Evolutionary conservation across 2,329 filamentous ascomycete species (phyloP).

Genomic region (Falciphora oryzae): DNA sequence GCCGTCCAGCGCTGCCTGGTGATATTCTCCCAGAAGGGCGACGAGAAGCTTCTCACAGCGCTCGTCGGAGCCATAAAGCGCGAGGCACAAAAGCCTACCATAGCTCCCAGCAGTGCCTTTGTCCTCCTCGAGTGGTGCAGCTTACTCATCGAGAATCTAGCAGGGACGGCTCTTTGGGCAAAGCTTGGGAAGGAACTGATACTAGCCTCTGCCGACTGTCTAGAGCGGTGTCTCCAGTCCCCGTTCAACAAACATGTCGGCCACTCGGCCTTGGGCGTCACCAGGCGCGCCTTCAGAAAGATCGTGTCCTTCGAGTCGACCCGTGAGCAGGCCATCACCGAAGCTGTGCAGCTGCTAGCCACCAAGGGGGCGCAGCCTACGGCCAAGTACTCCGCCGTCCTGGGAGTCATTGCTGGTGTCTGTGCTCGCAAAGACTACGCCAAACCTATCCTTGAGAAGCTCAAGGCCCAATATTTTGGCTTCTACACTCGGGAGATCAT

Average conservation of each 20-base stretch:
- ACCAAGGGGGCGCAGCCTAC: constrained; percentile 59
- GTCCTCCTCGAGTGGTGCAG: constrained; percentile 89
- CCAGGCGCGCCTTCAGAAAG: constrained; percentile 72
- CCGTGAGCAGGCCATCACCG: constrained; percentile 54
- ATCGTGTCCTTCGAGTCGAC: constrained; percentile 56
- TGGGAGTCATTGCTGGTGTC: constrained; percentile 85
- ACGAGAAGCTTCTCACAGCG: constrained; percentile 53
- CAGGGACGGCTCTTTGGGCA: constrained; percentile 56
- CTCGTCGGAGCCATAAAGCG: constrained; percentile 62
- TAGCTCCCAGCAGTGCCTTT: constrained; percentile 77
- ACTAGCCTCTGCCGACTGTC: constrained; percentile 60
- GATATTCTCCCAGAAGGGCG: constrained; percentile 50
- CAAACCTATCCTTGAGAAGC: constrained; percentile 54
- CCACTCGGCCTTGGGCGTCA: constrained; percentile 69
- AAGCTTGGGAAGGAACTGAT: constrained; percentile 61
- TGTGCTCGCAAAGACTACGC: constrained; percentile 64
- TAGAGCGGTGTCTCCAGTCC: constrained; percentile 73
- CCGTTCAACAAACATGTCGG: constrained; percentile 58
- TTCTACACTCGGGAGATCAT: constrained; percentile 86
- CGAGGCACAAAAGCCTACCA: constrained; percentile 70
- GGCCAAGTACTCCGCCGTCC: constrained; percentile 66
- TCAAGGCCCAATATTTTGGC: constrained; percentile 67
- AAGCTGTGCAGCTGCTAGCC: constrained; percentile 61
- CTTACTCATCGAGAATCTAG: constrained; percentile 67
- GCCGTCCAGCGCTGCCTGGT: constrained; percentile 77